A percentile compares a stretch with the other conserved stretches of the same genome.
Evolutionary conservation across 352 stramenopile genomes (phyloP).

Genomic region (Poterioochromonas sp.): DNA sequence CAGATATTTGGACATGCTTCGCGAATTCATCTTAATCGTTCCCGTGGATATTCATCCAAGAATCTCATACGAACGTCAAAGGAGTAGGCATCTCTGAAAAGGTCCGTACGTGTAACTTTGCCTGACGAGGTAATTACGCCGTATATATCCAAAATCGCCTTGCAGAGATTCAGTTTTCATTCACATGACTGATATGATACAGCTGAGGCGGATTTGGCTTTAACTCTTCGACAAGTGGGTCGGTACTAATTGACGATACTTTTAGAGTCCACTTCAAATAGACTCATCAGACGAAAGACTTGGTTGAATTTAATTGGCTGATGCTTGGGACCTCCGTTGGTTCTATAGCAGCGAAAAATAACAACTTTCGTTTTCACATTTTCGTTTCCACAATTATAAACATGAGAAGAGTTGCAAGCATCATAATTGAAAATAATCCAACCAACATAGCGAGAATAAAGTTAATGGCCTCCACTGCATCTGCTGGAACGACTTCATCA

Average conservation of each 20-base stretch:
- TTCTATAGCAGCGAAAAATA: too few species aligned
- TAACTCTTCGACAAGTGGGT: not conserved
- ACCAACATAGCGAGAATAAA: too few species aligned
- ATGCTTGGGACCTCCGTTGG: too few species aligned
- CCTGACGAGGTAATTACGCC: slow-evolving; percentile 72
- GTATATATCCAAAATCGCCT: slow-evolving; percentile 40
- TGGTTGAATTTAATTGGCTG: not conserved
- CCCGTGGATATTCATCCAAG: slow-evolving; percentile 89
- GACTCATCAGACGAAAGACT: not conserved
- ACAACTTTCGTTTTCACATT: too few species aligned
- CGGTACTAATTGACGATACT: not conserved
- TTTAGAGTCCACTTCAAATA: not conserved
- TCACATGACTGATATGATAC: not conserved
- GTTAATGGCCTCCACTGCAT: too few species aligned
- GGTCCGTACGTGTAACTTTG: slow-evolving; percentile 73
- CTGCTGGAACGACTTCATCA: too few species aligned
- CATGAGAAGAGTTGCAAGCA: too few species aligned
- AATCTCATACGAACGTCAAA: slow-evolving; percentile 85
- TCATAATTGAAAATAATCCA: too few species aligned
- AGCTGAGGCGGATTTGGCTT: not conserved
- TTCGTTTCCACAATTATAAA: too few species aligned
- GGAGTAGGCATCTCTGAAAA: slow-evolving; percentile 84
- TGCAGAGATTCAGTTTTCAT: slow-evolving; percentile 33
- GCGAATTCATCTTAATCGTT: slow-evolving; percentile 73
- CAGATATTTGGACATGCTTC: slow-evolving; percentile 88